Percentiles rank a stretch among this genome's conserved stretches.
Conservation (phyloP, 805 yeast species). For the Spathaspora girioi region DNA sequence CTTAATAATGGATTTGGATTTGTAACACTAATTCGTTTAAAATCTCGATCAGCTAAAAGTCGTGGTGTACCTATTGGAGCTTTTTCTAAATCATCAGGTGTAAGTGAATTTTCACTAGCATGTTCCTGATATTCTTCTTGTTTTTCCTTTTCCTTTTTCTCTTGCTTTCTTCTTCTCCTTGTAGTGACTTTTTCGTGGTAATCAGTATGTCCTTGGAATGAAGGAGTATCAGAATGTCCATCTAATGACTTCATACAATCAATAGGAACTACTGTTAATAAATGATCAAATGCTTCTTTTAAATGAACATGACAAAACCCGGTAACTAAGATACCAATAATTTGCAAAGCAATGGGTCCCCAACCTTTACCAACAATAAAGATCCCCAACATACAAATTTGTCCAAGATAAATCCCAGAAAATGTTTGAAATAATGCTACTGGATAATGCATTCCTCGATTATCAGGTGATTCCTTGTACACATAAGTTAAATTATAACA, state of each 20-base stretch:
- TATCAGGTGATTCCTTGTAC: constrained; percentile 61
- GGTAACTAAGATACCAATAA: constrained; percentile 61
- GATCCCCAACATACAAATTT: constrained; percentile 79
- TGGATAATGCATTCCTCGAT: constrained; percentile 82
- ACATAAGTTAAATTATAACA: constrained; percentile 76
- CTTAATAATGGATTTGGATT: constrained; percentile 43
- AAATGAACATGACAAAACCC: constrained; percentile 65
- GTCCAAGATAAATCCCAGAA: constrained; percentile 84
- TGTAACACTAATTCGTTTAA: constrained; percentile 23
- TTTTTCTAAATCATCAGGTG: constrained; percentile 8
- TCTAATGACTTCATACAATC: constrained; percentile 77
- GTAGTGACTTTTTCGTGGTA: constrained; percentile 30
- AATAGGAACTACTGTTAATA: constrained; percentile 58
- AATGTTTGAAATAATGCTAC: constrained; percentile 85
- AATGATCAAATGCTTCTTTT: constrained; percentile 60
- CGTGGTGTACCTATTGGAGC: constrained; percentile 34
- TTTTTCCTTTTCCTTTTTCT: constrained; percentile 12
- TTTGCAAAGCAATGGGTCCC: constrained; percentile 86
- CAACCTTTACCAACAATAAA: constrained; percentile 90
- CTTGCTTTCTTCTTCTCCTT: constrained; percentile 9
- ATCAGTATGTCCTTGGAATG: constrained; percentile 39
- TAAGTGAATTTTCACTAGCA: constrained; percentile 4
- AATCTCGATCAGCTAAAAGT: constrained; percentile 66
- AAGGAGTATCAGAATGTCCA: constrained; percentile 62
- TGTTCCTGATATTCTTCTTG: constrained; percentile 14